Evolutionary conservation across 371 early-diverging fungal species (phyloP), one percentile per base, ranked within the genome.

Genomic region (Apophysomyces sp.): DNA sequence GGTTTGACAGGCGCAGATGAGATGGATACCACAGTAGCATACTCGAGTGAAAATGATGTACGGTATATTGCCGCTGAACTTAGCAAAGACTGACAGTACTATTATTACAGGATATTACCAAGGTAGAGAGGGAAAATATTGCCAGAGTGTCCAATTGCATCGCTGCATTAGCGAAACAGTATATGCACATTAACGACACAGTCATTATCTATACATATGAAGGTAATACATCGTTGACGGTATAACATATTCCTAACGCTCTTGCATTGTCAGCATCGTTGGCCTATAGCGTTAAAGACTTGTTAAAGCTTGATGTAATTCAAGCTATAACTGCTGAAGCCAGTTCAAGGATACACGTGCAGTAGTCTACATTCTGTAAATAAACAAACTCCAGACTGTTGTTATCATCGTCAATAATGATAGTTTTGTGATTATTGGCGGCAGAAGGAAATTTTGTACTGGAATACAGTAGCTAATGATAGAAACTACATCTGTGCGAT

Each of bases 141-240:
- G 95, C 96, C 4, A 86, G 97, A 3, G 91, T 96, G 0, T 83
- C 82, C 68, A 96, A 94, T 74, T 91, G 92, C 71, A 91, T 98
- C 52, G 65, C 73, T 12, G 88, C 93, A 15, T 82, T 98, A 40
- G 92, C 89, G 49, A 80, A 84, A 34, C 82, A 86, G 57, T 89
- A 86, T 60, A 83, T 89, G 73, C 79, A 85, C 52, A 93, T 98
- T 69, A 91, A 89, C 61, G 96, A 97, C 52, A 86, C 93, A 31
- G 80, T 88, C 55, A 89, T 98, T 62, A 83, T 89, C 36, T 93
- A 91, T 68, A 91, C 93, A 34, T 95, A 92, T 71, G 97, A 97
- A 72, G 76, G 76, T 72, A 64, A 63, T 52, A 26, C 6, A 6
- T 37, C 16, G 16, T 24, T 49, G 37, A 40, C 15, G n/a, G 8